Evolutionary conservation across 345 rosid species (phyloP).

Genomic region (Camelina hispida): DNA sequence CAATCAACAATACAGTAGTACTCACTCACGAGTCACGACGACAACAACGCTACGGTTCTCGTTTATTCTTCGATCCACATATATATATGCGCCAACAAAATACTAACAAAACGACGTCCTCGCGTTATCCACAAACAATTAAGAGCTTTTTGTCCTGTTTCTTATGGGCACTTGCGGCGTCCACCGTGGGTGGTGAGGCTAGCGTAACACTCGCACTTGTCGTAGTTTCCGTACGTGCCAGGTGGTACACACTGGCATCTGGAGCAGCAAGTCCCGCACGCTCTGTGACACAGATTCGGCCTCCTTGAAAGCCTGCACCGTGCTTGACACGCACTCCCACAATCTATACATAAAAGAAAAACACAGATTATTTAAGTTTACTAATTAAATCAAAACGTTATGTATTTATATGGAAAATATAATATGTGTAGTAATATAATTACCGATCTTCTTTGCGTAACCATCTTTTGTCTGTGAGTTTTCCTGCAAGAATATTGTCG

Average conservation of each 20-base stretch:
- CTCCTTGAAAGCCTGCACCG: conserved; percentile 71
- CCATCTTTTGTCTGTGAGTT: conserved; percentile 5
- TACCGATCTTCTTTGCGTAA: conserved; percentile 37
- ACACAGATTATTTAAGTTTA: not conserved
- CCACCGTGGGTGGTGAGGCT: conserved; percentile 76
- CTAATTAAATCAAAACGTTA: not conserved
- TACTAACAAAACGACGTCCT: conserved; percentile 22
- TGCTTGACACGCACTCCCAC: conserved; percentile 59
- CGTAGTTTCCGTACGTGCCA: conserved; percentile 69
- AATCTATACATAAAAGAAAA: conserved; percentile 51
- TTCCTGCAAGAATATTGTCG: conserved; percentile 28
- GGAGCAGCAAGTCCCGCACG: conserved; percentile 75
- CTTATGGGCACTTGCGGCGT: conserved; percentile 76
- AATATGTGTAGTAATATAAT: not conserved
- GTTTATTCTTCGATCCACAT: conserved; percentile 30
- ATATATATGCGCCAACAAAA: conserved; percentile 8
- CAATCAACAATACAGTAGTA: conserved; percentile 18
- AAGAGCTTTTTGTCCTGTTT: not conserved
- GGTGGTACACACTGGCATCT: conserved; percentile 87
- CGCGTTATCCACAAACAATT: not conserved
- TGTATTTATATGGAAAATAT: not conserved
- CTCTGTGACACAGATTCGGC: conserved; percentile 65
- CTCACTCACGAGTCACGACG: conserved; percentile 27
- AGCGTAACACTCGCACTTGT: conserved; percentile 71
- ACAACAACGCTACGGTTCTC: conserved; percentile 30